Percentiles rank a stretch among this genome's conserved stretches.
Conservation (phyloP, 352 stramenopile genomes). For the Globisporangium polare region DNA sequence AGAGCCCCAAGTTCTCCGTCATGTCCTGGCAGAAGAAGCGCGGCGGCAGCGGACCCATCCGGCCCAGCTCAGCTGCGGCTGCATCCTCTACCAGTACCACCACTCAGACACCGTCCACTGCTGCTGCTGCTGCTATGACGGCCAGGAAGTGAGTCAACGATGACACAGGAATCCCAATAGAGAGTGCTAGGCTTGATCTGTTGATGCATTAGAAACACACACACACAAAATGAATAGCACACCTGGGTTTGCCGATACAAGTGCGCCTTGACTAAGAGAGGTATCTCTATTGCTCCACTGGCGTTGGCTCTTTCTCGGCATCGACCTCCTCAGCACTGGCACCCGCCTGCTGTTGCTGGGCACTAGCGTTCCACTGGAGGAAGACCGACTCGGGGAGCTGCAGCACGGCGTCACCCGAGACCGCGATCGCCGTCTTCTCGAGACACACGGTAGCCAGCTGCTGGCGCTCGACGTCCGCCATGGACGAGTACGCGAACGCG, state of each 20-base stretch:
- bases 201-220: neutral
- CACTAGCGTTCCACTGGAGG: conserved; percentile 43
- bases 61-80: conserved; percentile 5
- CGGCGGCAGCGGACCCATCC: conserved; percentile 1
- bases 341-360: conserved; percentile 8
- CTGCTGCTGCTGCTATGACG: neutral
- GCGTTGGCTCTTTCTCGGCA: conserved; percentile 8
- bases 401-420: conserved; percentile 68
- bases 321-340: neutral
- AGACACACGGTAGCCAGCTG: conserved; percentile 62
- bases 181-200: neutral
- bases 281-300: conserved; percentile 3
- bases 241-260: too few relatives aligned
- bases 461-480: conserved; percentile 63
- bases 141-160: neutral
- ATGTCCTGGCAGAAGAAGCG: conserved; percentile 85
- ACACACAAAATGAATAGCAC: neutral
- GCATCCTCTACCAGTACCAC: neutral
- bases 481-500: conserved; percentile 54
- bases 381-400: conserved; percentile 68
- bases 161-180: neutral
- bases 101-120: neutral
- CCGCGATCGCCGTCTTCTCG: conserved; percentile 62
- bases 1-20: conserved; percentile 80
- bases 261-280: too few relatives aligned